phyloP scores from a whole-genome alignment of 2,329 filamentous ascomycete genomes.

The Coniochaeta pulveracea region DNA sequence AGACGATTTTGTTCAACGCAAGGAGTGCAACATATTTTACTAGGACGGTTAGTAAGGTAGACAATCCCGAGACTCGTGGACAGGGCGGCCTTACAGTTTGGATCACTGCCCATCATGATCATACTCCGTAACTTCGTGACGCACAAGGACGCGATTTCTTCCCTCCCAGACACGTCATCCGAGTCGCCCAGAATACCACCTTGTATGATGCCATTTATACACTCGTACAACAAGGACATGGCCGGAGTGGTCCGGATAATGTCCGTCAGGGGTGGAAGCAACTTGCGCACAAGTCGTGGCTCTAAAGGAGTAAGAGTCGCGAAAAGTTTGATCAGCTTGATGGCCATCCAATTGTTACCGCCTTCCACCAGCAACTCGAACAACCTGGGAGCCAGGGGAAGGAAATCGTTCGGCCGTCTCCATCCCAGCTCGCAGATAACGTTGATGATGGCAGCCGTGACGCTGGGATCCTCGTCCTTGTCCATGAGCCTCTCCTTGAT shows the following conservation, averaged over 20 bases:
- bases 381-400: constrained; percentile 79
- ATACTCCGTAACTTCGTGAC: constrained; percentile 89
- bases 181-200: constrained; percentile 82
- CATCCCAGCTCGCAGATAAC: constrained; percentile 94
- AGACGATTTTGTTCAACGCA: constrained; percentile 89
- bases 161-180: constrained; percentile 68
- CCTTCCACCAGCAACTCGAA: constrained; percentile 89
- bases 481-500: constrained; percentile 93
- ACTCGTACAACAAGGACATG: constrained; percentile 98
- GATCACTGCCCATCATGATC: constrained; percentile 86
- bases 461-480: constrained; percentile 78
- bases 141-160: constrained; percentile 86
- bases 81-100: constrained; percentile 58
- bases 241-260: constrained; percentile 91
- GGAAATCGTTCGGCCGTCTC: constrained; percentile 85
- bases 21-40: constrained; percentile 96
- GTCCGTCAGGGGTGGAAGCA: constrained; percentile 80
- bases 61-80: too few species aligned
- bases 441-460: constrained; percentile 92
- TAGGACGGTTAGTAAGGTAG: constrained; percentile 21
- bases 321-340: constrained; percentile 99
- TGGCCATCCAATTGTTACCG: constrained; percentile 99
- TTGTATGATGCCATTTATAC: constrained; percentile 96
- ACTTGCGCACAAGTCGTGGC: constrained; percentile 79
- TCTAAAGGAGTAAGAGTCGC: constrained; percentile 88